These are phyloP conservation scores for Saccharomyces uvarum DNA, from an alignment of 1,139 yeast species.

Conservation along the genomic window DNA sequence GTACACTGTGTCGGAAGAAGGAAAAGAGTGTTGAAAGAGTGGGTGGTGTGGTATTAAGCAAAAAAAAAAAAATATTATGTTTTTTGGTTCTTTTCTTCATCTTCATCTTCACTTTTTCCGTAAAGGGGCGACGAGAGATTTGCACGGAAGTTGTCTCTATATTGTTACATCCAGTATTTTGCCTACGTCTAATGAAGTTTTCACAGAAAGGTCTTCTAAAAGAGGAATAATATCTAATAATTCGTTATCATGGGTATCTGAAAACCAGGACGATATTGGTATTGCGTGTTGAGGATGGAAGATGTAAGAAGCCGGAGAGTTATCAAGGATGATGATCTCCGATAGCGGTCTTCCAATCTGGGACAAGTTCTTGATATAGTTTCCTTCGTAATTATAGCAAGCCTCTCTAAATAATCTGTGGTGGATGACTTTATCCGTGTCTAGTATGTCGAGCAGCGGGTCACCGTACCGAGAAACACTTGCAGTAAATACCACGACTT, in stretches of 20 bases:
- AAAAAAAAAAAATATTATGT: background rate
- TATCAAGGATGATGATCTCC: conserved; percentile 84
- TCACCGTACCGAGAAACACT: conserved; percentile 92
- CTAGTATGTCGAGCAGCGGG: conserved; percentile 83
- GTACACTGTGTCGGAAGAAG: background rate
- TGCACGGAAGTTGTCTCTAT: conserved; percentile 17
- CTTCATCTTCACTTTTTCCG: background rate
- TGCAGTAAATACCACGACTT: conserved; percentile 94
- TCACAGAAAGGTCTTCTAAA: conserved; percentile 67
- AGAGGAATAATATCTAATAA: conserved; percentile 83
- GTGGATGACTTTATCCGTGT: conserved; percentile 55
- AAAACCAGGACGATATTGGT: conserved; percentile 95
- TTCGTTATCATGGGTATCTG: conserved; percentile 94
- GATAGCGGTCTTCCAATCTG: conserved; percentile 85
- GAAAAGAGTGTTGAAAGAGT: background rate
- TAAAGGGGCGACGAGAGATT: background rate
- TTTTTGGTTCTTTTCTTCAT: background rate
- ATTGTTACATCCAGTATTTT: conserved; percentile 69
- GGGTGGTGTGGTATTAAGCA: background rate
- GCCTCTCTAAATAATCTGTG: conserved; percentile 87
- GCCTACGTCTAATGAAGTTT: conserved; percentile 67
- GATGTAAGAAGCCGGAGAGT: conserved; percentile 94
- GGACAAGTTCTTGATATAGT: conserved; percentile 83
- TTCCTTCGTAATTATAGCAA: conserved; percentile 77
- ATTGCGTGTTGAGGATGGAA: conserved; percentile 96